phyloP scores from a whole-genome alignment of 805 yeast species.

The Saccharomyces jurei region DNA sequence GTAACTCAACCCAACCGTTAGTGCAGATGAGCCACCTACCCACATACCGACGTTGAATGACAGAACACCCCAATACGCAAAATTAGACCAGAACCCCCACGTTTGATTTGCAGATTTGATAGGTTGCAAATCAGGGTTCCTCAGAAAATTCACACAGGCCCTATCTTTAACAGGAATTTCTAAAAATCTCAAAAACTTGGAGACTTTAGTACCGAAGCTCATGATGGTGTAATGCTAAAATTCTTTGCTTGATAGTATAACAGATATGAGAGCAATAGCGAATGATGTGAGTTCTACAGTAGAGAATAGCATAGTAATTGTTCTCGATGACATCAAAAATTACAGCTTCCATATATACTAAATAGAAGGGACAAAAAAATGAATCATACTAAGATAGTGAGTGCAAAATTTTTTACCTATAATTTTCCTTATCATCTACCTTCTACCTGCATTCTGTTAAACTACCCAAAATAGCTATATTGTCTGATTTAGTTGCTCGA shows the following conservation, averaged over 20 bases:
- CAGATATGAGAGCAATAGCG: neutral
- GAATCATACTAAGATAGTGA: neutral
- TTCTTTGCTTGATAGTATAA: neutral
- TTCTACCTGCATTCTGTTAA: neutral
- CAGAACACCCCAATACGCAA: constrained; percentile 39
- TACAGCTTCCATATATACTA: neutral
- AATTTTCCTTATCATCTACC: neutral
- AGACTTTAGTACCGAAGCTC: neutral
- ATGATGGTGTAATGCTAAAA: neutral
- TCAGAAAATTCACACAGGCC: constrained; percentile 24
- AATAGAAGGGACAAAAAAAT: neutral
- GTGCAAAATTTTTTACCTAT: neutral
- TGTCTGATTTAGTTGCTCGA: neutral
- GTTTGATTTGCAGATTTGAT: constrained; percentile 24
- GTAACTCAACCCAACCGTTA: constrained; percentile 39
- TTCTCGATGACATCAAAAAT: neutral
- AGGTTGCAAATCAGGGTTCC: constrained; percentile 31
- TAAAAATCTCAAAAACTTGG: constrained; percentile 9
- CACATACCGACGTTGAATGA: constrained; percentile 40
- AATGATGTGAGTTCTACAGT: neutral
- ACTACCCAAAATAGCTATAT: neutral
- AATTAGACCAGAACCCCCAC: constrained; percentile 36
- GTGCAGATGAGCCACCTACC: constrained; percentile 39
- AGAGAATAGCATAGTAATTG: neutral
- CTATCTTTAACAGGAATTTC: constrained; percentile 30